A percentile compares a stretch with the other conserved stretches of the same genome.
phyloP scores from a whole-genome alignment of 805 yeast species.

The Saccharomycopsis capsularis region DNA sequence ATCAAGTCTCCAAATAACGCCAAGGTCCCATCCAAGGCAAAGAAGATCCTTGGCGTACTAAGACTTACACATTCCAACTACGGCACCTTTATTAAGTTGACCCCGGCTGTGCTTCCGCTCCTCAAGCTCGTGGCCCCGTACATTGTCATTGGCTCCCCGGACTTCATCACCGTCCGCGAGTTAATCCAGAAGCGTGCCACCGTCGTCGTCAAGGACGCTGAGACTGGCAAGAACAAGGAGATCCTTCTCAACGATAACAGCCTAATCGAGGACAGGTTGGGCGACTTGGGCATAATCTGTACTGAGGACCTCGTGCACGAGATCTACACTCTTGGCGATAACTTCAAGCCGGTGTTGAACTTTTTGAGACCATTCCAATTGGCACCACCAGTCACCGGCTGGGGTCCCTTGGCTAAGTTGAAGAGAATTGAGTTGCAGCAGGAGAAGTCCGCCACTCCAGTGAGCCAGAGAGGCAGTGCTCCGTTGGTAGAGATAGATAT shows the following conservation, averaged over 20 bases:
- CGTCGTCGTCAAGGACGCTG: slow-evolving; percentile 32
- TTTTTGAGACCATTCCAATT: slow-evolving; percentile 68
- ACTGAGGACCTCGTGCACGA: slow-evolving; percentile 76
- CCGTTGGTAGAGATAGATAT: slow-evolving; percentile 67
- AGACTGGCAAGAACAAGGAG: slow-evolving; percentile 29
- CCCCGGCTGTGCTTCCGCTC: slow-evolving; percentile 52
- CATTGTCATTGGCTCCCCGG: slow-evolving; percentile 66
- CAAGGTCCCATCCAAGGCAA: slow-evolving; percentile 58
- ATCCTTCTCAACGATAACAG: slow-evolving; percentile 65
- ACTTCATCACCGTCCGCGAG: slow-evolving; percentile 64
- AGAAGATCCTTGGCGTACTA: slow-evolving; percentile 50
- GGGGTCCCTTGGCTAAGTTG: slow-evolving; percentile 65
- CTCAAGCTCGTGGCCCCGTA: slow-evolving; percentile 67
- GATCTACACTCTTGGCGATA: slow-evolving; percentile 53
- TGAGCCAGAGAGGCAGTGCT: slow-evolving; percentile 57
- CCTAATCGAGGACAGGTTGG: slow-evolving; percentile 63
- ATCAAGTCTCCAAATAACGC: slow-evolving; percentile 56
- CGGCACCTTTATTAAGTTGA: slow-evolving; percentile 66
- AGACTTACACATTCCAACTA: slow-evolving; percentile 54
- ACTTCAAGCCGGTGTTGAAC: slow-evolving; percentile 50
- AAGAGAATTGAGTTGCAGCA: slow-evolving; percentile 52
- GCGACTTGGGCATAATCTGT: slow-evolving; percentile 67
- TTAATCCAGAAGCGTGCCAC: slow-evolving; percentile 73
- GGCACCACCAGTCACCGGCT: slow-evolving; percentile 64
- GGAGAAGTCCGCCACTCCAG: slow-evolving; percentile 35